phyloP scores from a whole-genome alignment of 2,329 filamentous ascomycete species.

The Penicillium sp. region DNA sequence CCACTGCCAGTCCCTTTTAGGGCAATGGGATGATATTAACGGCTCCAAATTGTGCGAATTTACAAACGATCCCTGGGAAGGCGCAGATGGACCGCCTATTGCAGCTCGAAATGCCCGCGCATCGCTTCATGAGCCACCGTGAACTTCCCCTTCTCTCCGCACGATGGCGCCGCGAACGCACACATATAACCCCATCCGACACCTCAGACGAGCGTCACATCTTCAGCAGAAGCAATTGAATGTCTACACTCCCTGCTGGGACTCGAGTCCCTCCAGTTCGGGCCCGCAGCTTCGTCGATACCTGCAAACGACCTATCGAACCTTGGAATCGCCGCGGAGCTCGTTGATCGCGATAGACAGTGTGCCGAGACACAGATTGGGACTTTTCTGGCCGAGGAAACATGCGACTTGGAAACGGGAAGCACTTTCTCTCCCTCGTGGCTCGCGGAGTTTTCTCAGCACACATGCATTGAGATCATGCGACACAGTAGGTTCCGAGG shows the following conservation, averaged over 20 bases:
- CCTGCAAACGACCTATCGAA: slow-evolving; percentile 4
- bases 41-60: neutral
- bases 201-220: neutral
- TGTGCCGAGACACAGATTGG: neutral
- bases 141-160: neutral
- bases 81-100: neutral
- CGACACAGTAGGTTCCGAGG: neutral
- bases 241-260: neutral
- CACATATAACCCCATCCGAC: slow-evolving; percentile 7
- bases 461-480: neutral
- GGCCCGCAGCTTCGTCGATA: slow-evolving; percentile 1
- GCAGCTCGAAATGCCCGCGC: neutral
- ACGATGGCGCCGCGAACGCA: slow-evolving; percentile 16
- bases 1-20: neutral
- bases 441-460: neutral
- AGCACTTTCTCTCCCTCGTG: neutral
- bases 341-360: neutral
- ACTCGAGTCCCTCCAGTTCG: neutral
- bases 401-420: neutral
- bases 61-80: neutral
- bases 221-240: neutral
- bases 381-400: no score
- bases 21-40: neutral
- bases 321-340: neutral
- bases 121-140: neutral